Conservation (phyloP, 306 rosid genomes). For the Pterocarpus macrocarpus region DNA sequence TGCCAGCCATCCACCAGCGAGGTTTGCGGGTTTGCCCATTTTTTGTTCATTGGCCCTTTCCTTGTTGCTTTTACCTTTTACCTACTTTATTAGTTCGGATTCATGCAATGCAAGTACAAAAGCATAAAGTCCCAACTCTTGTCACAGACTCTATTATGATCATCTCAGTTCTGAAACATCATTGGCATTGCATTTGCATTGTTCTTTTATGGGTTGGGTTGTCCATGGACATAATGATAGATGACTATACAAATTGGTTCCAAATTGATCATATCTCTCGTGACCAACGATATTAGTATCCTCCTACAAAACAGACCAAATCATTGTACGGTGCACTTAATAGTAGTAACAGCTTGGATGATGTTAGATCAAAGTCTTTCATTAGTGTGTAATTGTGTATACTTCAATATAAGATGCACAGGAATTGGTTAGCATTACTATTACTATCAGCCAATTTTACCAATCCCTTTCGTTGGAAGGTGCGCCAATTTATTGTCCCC, state of each 20-base stretch:
- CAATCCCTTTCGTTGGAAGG: conserved; percentile 22
- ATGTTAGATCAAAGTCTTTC: conserved; percentile 30
- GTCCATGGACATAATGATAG: conserved; percentile 12
- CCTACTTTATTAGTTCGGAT: background rate
- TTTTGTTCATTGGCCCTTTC: conserved; percentile 27
- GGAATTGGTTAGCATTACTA: conserved; percentile 4
- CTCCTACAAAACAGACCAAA: conserved; percentile 29
- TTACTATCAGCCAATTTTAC: conserved; percentile 34
- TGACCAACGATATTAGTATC: background rate
- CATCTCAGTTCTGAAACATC: conserved; percentile 23
- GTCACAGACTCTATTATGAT: background rate
- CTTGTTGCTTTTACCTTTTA: conserved; percentile 20
- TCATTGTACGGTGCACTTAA: conserved; percentile 25
- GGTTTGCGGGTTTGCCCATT: conserved; percentile 39
- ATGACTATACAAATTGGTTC: background rate
- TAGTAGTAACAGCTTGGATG: conserved; percentile 1
- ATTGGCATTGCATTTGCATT: conserved; percentile 32
- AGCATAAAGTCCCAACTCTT: conserved; percentile 29
- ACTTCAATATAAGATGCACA: background rate
- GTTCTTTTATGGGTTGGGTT: background rate
- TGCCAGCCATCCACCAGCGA: conserved; percentile 22
- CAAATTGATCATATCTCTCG: background rate
- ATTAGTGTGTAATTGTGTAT: background rate
- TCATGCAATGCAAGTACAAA: conserved; percentile 42
- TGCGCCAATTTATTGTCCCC: conserved; percentile 38